These are phyloP conservation scores for Tillandsia leiboldiana DNA, from an alignment of 176 grass and related monocot genomes.

Conservation along the genomic window DNA sequence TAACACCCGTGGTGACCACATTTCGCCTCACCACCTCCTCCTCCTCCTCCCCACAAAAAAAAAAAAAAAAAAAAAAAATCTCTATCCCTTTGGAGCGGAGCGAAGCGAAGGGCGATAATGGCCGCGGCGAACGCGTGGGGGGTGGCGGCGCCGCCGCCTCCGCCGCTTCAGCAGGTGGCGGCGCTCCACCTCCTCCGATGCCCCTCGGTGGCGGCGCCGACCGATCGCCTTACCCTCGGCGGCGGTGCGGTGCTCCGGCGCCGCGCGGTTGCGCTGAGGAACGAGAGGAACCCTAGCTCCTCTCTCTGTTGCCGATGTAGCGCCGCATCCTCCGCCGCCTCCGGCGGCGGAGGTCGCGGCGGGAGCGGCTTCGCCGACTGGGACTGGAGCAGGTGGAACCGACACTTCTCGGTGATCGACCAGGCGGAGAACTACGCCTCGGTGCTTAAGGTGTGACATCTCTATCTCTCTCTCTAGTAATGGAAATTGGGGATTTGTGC, in stretches of 20 bases:
- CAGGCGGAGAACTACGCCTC: conserved; percentile 79
- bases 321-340: neutral
- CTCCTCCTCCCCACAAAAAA: too few species aligned
- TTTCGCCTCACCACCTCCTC: too few species aligned
- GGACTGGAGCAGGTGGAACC: conserved; percentile 83
- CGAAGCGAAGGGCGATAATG: too few species aligned
- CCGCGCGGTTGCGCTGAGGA: neutral
- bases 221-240: too few species aligned
- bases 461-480: neutral
- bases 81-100: too few species aligned
- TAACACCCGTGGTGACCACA: too few species aligned
- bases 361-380: conserved; percentile 22
- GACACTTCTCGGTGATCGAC: conserved; percentile 75
- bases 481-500: too few species aligned
- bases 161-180: neutral
- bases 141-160: neutral
- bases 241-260: neutral
- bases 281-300: neutral
- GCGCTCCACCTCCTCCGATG: neutral
- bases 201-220: neutral
- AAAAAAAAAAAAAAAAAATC: too few species aligned
- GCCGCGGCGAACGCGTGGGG: conserved; percentile 17
- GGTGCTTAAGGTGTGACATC: conserved; percentile 42
- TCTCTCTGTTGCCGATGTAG: conserved; percentile 22
- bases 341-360: neutral